Conservation (phyloP, 371 early-diverging fungal genomes). For the Mucor sp. region DNA sequence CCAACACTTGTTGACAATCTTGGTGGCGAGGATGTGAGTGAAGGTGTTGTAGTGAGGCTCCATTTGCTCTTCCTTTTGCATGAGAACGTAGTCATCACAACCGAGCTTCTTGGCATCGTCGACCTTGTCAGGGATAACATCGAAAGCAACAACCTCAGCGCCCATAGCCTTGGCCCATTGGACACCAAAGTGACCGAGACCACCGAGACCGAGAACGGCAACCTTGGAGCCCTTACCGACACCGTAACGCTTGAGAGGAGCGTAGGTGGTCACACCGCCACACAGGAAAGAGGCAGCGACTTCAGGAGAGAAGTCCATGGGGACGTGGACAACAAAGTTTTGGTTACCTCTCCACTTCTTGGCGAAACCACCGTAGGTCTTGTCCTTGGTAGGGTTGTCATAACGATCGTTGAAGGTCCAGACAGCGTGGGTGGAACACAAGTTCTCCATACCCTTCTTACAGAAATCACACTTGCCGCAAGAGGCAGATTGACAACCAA, state of each 20-base stretch:
- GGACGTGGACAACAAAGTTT: slow-evolving; percentile 58
- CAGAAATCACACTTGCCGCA: slow-evolving; percentile 41
- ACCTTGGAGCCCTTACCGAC: slow-evolving; percentile 59
- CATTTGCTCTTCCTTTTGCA: slow-evolving; percentile 26
- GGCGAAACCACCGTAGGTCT: slow-evolving; percentile 68
- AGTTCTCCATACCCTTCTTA: slow-evolving; percentile 34
- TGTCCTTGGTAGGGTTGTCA: slow-evolving; percentile 55
- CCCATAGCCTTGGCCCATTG: slow-evolving; percentile 66
- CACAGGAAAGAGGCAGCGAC: slow-evolving; percentile 56
- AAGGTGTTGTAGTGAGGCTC: slow-evolving; percentile 24
- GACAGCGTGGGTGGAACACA: slow-evolving; percentile 49
- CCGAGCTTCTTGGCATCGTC: slow-evolving; percentile 71
- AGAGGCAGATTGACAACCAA: slow-evolving; percentile 61
- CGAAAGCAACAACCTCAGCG: slow-evolving; percentile 72
- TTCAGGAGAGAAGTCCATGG: slow-evolving; percentile 47
- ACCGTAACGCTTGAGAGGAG: slow-evolving; percentile 53
- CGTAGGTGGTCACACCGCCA: slow-evolving; percentile 61
- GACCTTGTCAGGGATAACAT: slow-evolving; percentile 64
- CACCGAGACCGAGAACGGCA: slow-evolving; percentile 78
- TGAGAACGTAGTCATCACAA: slow-evolving; percentile 54
- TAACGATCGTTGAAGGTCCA: slow-evolving; percentile 65
- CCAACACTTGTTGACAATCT: slow-evolving; percentile 42
- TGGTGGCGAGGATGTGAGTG: slow-evolving; percentile 44
- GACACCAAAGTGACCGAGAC: slow-evolving; percentile 71
- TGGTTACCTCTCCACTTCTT: slow-evolving; percentile 59